Percentiles rank a stretch among this genome's conserved stretches.
These are phyloP conservation scores for Geranium brycei DNA, from an alignment of 345 rosid genomes.

Conservation along the genomic window DNA sequence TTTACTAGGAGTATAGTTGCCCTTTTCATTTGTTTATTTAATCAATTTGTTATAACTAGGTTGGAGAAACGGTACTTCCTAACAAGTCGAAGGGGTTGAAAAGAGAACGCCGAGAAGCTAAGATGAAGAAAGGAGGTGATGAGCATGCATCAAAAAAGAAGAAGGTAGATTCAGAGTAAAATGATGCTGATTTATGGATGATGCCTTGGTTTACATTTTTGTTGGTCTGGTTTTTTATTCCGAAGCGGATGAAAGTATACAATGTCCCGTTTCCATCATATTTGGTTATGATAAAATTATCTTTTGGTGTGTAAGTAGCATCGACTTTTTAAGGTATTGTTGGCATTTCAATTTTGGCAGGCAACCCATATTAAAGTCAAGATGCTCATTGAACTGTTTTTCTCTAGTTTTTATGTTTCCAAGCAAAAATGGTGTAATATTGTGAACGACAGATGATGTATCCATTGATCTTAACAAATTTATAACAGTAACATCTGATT, in stretches of 20 bases:
- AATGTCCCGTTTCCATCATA: too few relatives aligned
- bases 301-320: too few relatives aligned
- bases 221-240: background rate
- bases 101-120: constrained; percentile 85
- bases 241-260: background rate
- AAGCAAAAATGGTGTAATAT: too few relatives aligned
- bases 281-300: too few relatives aligned
- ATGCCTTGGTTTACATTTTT: background rate
- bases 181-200: background rate
- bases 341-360: too few relatives aligned
- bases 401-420: too few relatives aligned
- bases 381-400: too few relatives aligned
- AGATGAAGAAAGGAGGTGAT: constrained; percentile 24
- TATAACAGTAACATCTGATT: too few relatives aligned
- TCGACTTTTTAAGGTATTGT: too few relatives aligned
- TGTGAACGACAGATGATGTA: too few relatives aligned
- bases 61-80: constrained; percentile 42
- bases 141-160: constrained; percentile 43
- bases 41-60: constrained; percentile 13
- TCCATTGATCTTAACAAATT: too few relatives aligned
- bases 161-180: constrained; percentile 40
- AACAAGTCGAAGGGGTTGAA: constrained; percentile 78
- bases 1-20: background rate
- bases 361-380: too few relatives aligned
- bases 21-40: background rate